These are phyloP conservation scores for Hericium erinaceus DNA, from an alignment of 768 basidiomycete species.

Conservation along the genomic window DNA sequence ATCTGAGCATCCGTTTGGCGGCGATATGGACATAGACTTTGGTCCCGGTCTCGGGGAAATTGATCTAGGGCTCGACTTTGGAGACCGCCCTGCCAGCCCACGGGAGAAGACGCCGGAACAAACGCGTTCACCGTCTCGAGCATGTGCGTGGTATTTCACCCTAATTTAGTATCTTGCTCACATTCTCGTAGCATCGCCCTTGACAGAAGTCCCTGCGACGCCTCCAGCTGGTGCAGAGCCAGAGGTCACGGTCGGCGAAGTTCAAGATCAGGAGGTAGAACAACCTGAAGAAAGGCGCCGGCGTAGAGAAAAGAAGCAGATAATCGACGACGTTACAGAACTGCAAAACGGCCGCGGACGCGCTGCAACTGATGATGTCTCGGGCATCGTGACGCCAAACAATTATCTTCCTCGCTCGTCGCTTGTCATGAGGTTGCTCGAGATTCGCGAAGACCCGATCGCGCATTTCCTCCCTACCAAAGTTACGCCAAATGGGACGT, in stretches of 20 bases:
- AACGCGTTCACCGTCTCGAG: slow-evolving; percentile 48
- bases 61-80: slow-evolving; percentile 66
- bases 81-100: slow-evolving; percentile 39
- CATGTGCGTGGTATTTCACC: slow-evolving; percentile 37
- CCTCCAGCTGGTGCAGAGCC: slow-evolving; percentile 56
- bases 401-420: slow-evolving; percentile 81
- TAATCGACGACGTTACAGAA: slow-evolving; percentile 87
- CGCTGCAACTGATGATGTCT: slow-evolving; percentile 47
- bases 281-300: slow-evolving; percentile 33
- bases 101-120: slow-evolving; percentile 49
- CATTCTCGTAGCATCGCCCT: slow-evolving; percentile 52
- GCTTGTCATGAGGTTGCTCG: slow-evolving; percentile 75
- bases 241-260: slow-evolving; percentile 40
- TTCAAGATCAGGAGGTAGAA: slow-evolving; percentile 24
- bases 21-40: slow-evolving; percentile 42
- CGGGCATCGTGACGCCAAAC: slow-evolving; percentile 69
- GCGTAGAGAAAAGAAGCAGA: slow-evolving; percentile 71
- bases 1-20: slow-evolving; percentile 58
- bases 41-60: slow-evolving; percentile 39
- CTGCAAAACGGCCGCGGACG: slow-evolving; percentile 56
- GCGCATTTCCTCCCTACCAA: slow-evolving; percentile 81
- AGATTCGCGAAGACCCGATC: slow-evolving; percentile 78
- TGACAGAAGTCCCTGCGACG: slow-evolving; percentile 66
- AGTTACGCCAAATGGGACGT: slow-evolving; percentile 57
- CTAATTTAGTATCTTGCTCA: slow-evolving; percentile 1